Evolutionary conservation across 768 basidiomycete species (phyloP).

Genomic region (Austroboletus festivus): DNA sequence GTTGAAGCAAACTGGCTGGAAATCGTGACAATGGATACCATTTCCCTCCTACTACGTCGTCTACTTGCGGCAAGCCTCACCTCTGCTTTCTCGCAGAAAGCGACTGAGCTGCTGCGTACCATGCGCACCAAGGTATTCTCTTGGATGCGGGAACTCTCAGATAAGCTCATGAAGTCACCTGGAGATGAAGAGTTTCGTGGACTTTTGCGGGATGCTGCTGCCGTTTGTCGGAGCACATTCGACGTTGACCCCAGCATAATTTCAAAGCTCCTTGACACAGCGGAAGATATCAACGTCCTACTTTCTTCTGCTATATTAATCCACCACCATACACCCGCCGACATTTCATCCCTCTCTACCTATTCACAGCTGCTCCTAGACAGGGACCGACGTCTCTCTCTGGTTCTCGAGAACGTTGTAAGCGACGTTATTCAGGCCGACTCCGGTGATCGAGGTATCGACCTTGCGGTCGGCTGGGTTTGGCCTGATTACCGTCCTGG

Average conservation of each 20-base stretch:
- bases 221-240: not conserved
- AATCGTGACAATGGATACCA: not conserved
- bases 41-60: not conserved
- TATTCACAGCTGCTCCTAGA: slow-evolving; percentile 5
- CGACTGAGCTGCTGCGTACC: not conserved
- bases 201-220: not conserved
- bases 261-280: not conserved
- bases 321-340: too few species aligned
- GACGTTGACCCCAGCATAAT: not conserved
- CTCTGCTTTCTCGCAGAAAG: not conserved
- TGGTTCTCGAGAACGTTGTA: not conserved
- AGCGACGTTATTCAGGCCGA: not conserved
- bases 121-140: not conserved
- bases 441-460: not conserved
- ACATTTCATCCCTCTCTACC: not conserved
- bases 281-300: not conserved
- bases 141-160: not conserved
- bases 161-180: not conserved
- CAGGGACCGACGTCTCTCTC: not conserved
- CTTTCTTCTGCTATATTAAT: slow-evolving; percentile 32
- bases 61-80: not conserved
- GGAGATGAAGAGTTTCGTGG: not conserved
- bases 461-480: not conserved
- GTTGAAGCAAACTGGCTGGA: not conserved
- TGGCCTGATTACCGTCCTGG: not conserved